Conservation (phyloP, 768 basidiomycete species). For the Boletus pseudopeckii region DNA sequence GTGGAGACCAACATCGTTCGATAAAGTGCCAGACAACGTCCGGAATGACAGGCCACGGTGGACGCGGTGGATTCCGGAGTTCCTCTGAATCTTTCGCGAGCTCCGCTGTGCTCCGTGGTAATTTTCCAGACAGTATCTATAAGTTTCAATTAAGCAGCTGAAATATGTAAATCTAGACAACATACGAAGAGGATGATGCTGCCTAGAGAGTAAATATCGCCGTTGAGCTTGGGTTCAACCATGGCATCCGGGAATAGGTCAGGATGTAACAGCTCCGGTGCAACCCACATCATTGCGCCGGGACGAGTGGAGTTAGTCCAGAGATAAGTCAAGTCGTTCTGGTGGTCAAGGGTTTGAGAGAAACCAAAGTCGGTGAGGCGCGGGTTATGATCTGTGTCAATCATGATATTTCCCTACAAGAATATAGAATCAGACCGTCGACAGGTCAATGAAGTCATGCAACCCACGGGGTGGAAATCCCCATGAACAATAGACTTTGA, state of each 20-base stretch:
- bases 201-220: too few species aligned
- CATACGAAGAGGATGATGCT: not conserved
- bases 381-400: not conserved
- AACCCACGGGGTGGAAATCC: conserved; percentile 2
- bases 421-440: not conserved
- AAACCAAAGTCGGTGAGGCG: conserved; percentile 8
- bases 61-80: not conserved
- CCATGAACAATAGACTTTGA: not conserved
- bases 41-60: not conserved
- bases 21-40: not conserved
- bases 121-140: conserved; percentile 1
- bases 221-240: too few species aligned
- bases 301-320: not conserved
- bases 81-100: not conserved
- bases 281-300: not conserved
- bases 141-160: not conserved
- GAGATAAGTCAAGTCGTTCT: not conserved
- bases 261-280: conserved; percentile 1
- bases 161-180: not conserved
- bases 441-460: not conserved
- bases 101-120: not conserved
- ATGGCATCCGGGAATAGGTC: not conserved
- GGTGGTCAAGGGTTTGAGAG: not conserved
- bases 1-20: conserved; percentile 5
- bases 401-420: conserved; percentile 2